Evolutionary conservation across 345 rosid genomes (phyloP), one percentile per base, ranked within the genome.

Genomic region (Gossypium stocksii): DNA sequence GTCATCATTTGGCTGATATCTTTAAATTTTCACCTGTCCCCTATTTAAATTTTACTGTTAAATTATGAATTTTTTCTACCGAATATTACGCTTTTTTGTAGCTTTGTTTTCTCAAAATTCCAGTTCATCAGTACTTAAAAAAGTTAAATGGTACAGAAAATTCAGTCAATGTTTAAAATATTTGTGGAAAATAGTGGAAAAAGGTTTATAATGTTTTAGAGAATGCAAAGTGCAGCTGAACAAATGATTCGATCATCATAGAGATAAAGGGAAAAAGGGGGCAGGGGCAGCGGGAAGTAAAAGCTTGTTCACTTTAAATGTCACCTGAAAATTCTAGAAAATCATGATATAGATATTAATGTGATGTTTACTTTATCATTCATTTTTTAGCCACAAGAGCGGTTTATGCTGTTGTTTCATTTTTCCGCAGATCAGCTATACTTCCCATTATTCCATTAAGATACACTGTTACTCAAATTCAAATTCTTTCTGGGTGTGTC

Each of bases 331-430:
- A 66, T 66, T 34, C 17, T 20, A 43, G 70, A 66, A 45, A 45
- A 45, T 66, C 34, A 66, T 65, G 70, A 34, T 34, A 34, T 65
- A 65, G 46, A n/a, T 22, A 44, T 65, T 45, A 45, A 12, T 66
- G 34, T 45, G 34, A 44, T 45, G 23, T 10, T 65, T 13, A 22
- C 49, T 23, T 44, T 44, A 20, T 7, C 70, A 43, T 65, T 19
- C 27, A 20, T 66, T 29, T 44, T 66, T 44, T 19, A 44, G 14
- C 53, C 3, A 6, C 53, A 12, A 48, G 27, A 66, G 17, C 14
- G 7, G 53, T 44, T 65, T 65, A 11, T 66, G 70, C 53, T 20
- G 17, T 20, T n/a, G 44, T 20, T 66, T 16, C 34, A 12, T 43
- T 12, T 19, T 20, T 66, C 52, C 44, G 17, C 9, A 19, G 29